Evolutionary conservation across 192 early-diverging fungal genomes (phyloP).

Genomic region (Mortierella hygrophila): DNA sequence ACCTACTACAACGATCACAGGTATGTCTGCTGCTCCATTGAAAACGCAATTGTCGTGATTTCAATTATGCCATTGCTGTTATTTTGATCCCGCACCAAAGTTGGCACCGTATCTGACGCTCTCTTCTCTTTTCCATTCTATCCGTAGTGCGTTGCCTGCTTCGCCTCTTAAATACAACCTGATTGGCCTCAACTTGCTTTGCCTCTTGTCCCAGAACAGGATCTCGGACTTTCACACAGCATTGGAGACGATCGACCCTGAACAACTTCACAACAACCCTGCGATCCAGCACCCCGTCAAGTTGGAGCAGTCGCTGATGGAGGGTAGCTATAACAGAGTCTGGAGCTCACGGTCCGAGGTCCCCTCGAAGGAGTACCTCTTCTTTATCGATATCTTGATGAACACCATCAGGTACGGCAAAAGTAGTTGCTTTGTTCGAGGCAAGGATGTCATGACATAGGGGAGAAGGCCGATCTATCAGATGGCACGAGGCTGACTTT

Average conservation of each 20-base stretch:
- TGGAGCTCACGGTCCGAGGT: constrained; percentile 92
- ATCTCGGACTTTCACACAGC: constrained; percentile 99
- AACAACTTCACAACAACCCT: constrained; percentile 82
- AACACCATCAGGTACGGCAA: constrained; percentile 84
- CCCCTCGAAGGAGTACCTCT: constrained; percentile 91
- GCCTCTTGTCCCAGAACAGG: constrained; percentile 92
- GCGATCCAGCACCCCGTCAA: constrained; percentile 94
- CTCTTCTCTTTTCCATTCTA: neutral
- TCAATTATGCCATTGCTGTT: neutral
- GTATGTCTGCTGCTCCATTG: constrained; percentile 48
- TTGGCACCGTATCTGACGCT: neutral
- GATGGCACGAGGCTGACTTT: neutral
- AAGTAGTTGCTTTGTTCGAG: neutral
- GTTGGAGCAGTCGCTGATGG: constrained; percentile 98
- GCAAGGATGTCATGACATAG: neutral
- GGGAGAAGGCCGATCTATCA: neutral
- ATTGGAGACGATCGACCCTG: constrained; percentile 89
- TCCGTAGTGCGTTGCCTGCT: constrained; percentile 65
- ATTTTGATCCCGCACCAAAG: neutral
- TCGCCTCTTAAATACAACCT: constrained; percentile 91
- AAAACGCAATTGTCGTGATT: neutral
- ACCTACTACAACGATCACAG: constrained; percentile 87
- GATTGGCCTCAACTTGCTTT: constrained; percentile 93
- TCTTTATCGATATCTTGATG: constrained; percentile 97
- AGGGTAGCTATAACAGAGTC: constrained; percentile 97